These are phyloP conservation scores for Cicer chorassanicum DNA, from an alignment of 306 rosid species.

Conservation along the genomic window DNA sequence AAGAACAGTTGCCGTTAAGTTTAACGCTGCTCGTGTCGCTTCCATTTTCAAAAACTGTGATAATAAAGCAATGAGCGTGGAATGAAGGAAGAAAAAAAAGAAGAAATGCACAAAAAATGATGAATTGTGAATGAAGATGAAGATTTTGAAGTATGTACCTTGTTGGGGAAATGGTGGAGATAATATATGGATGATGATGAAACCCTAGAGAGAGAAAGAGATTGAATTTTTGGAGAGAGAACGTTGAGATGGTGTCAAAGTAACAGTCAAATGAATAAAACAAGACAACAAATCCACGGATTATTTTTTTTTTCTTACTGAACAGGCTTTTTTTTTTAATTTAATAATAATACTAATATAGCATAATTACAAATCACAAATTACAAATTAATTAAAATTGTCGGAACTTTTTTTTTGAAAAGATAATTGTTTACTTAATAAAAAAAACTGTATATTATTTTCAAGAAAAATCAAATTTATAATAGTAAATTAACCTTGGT, in stretches of 20 bases:
- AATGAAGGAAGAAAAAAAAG: background rate
- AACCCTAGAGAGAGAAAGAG: constrained; percentile 39
- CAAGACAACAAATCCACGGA: background rate
- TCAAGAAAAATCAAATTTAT: too few species aligned
- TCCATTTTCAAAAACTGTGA: constrained; percentile 62
- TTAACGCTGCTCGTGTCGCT: constrained; percentile 46
- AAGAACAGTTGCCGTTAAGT: constrained; percentile 39
- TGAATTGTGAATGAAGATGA: background rate
- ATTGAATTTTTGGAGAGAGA: constrained; percentile 2
- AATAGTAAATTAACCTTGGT: too few species aligned
- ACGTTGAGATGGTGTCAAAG: background rate
- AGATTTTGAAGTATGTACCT: constrained; percentile 22
- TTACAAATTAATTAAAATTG: too few species aligned
- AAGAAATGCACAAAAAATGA: background rate
- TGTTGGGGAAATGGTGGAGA: background rate
- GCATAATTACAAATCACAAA: too few species aligned
- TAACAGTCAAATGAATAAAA: background rate
- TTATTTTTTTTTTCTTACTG: too few species aligned
- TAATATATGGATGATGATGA: constrained; percentile 15
- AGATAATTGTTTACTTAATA: too few species aligned
- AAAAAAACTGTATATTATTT: too few species aligned
- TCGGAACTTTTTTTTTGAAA: too few species aligned
- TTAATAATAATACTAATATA: too few species aligned
- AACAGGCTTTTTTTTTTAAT: too few species aligned
- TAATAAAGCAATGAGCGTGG: constrained; percentile 1